Conservation (phyloP, 352 stramenopile species). For the Nothophytophthora sp. region DNA sequence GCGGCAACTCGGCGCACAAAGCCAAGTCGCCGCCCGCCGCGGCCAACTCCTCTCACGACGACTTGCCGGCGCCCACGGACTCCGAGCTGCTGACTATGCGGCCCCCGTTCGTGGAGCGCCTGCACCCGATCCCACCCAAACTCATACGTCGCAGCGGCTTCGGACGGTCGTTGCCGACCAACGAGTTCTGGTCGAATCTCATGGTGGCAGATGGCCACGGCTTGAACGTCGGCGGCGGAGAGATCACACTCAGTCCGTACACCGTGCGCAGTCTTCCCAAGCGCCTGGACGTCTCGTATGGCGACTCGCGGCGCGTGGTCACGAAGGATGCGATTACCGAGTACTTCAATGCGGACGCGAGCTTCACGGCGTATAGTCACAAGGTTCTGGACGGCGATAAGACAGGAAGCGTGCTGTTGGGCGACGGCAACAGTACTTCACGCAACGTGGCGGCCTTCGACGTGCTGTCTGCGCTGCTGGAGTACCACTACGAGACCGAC, state of each 20-base stretch:
- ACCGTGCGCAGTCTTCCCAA: conserved; percentile 69
- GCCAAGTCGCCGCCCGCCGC: conserved; percentile 2
- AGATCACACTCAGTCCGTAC: conserved; percentile 86
- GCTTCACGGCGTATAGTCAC: conserved; percentile 63
- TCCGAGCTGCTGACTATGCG: conserved; percentile 53
- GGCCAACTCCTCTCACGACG: neutral
- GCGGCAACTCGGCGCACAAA: conserved; percentile 9
- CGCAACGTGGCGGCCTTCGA: conserved; percentile 74
- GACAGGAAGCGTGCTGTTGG: conserved; percentile 32
- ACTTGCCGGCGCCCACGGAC: conserved; percentile 24
- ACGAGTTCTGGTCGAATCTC: conserved; percentile 91
- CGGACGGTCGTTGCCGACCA: conserved; percentile 71
- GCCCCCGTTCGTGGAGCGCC: conserved; percentile 53
- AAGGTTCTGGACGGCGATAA: conserved; percentile 20
- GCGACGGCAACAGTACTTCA: conserved; percentile 64
- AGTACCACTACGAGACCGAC: conserved; percentile 54
- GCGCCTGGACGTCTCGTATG: conserved; percentile 83
- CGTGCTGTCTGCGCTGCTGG: conserved; percentile 58
- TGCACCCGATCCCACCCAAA: conserved; percentile 64
- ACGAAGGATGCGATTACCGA: conserved; percentile 65
- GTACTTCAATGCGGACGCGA: conserved; percentile 82
- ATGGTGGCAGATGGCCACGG: conserved; percentile 78
- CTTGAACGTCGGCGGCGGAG: conserved; percentile 63
- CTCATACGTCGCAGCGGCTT: conserved; percentile 51
- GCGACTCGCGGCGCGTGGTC: conserved; percentile 69